These are phyloP conservation scores for Monosporascus sp. DNA, from an alignment of 2,329 filamentous ascomycete genomes.

Conservation along the genomic window DNA sequence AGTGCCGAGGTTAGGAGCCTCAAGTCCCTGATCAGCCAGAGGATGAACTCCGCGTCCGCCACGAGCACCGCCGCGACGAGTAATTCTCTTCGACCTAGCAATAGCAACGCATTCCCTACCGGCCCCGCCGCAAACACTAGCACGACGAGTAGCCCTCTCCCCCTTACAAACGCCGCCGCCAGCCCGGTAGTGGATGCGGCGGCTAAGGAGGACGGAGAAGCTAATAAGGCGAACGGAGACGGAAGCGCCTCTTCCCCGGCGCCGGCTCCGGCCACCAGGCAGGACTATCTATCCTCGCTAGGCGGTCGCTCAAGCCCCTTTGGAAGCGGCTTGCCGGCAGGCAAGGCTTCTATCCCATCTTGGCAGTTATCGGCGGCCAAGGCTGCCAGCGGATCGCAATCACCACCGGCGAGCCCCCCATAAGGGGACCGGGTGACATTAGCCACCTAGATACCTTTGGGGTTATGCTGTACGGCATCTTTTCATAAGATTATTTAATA, in stretches of 20 bases:
- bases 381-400: constrained; percentile 14
- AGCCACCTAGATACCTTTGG: no score
- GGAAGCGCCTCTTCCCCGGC: constrained; percentile 24
- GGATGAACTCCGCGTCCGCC: constrained; percentile 38
- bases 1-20: constrained; percentile 85
- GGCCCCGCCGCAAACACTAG: neutral
- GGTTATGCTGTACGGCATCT: no score
- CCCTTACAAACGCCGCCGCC: constrained; percentile 10
- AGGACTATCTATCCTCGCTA: constrained; percentile 30
- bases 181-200: constrained; percentile 16
- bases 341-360: constrained; percentile 67
- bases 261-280: constrained; percentile 15
- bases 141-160: neutral
- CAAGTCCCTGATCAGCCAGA: constrained; percentile 74
- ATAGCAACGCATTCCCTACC: constrained; percentile 6
- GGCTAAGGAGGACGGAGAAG: constrained; percentile 25
- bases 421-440: constrained; percentile 1
- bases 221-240: constrained; percentile 21
- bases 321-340: constrained; percentile 41
- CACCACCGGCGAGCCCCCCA: constrained; percentile 19
- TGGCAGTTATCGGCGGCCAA: constrained; percentile 72
- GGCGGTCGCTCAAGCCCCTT: constrained; percentile 43
- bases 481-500: no score
- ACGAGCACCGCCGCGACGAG: constrained; percentile 6
- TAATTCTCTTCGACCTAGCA: constrained; percentile 12